phyloP scores from a whole-genome alignment of 495 filamentous ascomycete genomes.

The Parmelia sp. region DNA sequence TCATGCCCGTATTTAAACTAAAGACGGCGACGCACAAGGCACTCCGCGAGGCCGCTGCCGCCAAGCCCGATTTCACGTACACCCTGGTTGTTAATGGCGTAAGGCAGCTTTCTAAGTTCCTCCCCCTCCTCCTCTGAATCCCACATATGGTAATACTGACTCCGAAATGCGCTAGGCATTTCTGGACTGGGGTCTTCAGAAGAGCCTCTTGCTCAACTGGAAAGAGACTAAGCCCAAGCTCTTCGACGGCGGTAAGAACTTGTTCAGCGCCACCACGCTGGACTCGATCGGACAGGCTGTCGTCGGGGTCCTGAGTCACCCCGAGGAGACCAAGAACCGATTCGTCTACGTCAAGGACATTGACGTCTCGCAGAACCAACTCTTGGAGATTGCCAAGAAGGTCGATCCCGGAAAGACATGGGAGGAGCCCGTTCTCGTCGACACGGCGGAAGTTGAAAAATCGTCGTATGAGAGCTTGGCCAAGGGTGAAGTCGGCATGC shows the following conservation, averaged over 20 bases:
- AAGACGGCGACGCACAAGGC: slow-evolving; percentile 48
- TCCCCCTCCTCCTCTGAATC: too few relatives aligned
- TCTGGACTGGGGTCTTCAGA: slow-evolving; percentile 46
- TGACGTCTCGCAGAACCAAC: slow-evolving; percentile 47
- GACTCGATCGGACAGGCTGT: slow-evolving; percentile 44
- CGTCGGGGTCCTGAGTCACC: slow-evolving; percentile 43
- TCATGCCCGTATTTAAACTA: slow-evolving; percentile 38
- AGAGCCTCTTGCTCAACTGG: slow-evolving; percentile 36
- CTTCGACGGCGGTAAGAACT: slow-evolving; percentile 49
- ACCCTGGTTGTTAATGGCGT: slow-evolving; percentile 44
- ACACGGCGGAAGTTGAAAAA: slow-evolving; percentile 30
- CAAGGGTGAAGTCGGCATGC: slow-evolving; percentile 25
- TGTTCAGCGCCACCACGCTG: slow-evolving; percentile 44
- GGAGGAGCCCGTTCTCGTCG: slow-evolving; percentile 26
- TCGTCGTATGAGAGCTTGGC: slow-evolving; percentile 33
- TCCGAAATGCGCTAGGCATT: too few relatives aligned
- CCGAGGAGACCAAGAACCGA: slow-evolving; percentile 49
- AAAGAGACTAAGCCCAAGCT: slow-evolving; percentile 39
- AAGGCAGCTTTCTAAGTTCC: too few relatives aligned
- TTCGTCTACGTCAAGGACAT: slow-evolving; percentile 45
- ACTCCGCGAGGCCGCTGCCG: slow-evolving; percentile 36
- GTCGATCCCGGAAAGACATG: slow-evolving; percentile 34
- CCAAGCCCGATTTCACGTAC: slow-evolving; percentile 41
- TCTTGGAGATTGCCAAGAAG: slow-evolving; percentile 46
- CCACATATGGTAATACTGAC: too few relatives aligned